A percentile compares a stretch with the other conserved stretches of the same genome.
phyloP scores from a whole-genome alignment of 768 basidiomycete genomes.

The Mycena venus region DNA sequence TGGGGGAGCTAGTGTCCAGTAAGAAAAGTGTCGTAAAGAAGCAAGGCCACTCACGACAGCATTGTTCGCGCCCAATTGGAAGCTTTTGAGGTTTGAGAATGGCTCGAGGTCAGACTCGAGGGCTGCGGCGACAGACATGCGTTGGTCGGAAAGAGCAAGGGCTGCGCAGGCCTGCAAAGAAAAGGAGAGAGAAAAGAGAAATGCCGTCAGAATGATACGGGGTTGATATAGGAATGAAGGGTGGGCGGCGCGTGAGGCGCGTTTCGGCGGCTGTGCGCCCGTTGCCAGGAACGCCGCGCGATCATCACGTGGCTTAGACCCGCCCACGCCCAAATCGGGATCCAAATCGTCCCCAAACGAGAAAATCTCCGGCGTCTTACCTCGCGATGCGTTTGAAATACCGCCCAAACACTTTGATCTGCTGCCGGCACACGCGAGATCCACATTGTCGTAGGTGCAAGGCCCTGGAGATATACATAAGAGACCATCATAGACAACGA shows the following conservation, averaged over 20 bases:
- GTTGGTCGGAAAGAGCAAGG: constrained; percentile 63
- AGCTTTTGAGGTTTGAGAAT: constrained; percentile 65
- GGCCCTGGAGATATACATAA: constrained; percentile 4
- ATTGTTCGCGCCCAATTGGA: constrained; percentile 43
- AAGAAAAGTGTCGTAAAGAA: constrained; percentile 5
- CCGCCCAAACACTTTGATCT: constrained; percentile 25
- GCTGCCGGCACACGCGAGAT: not conserved
- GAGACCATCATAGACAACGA: not conserved
- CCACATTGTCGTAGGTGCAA: constrained; percentile 29
- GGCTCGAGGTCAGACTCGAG: constrained; percentile 76
- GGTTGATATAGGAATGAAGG: constrained; percentile 1
- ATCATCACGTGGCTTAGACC: constrained; percentile 22
- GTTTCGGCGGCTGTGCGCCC: constrained; percentile 9
- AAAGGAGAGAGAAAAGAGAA: not conserved
- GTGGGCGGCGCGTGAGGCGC: constrained; percentile 3
- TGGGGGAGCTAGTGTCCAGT: constrained; percentile 28
- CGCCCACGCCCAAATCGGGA: constrained; percentile 6
- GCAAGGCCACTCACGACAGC: constrained; percentile 18
- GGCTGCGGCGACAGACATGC: constrained; percentile 66
- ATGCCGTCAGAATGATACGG: not conserved
- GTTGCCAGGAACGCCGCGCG: constrained; percentile 25
- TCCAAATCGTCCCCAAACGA: not conserved
- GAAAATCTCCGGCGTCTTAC: constrained; percentile 4
- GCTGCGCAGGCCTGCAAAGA: constrained; percentile 64
- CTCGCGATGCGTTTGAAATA: constrained; percentile 35